Percentiles rank a stretch among this genome's conserved stretches.
phyloP scores from a whole-genome alignment of 805 yeast genomes.

The Clavispora phyllophila region DNA sequence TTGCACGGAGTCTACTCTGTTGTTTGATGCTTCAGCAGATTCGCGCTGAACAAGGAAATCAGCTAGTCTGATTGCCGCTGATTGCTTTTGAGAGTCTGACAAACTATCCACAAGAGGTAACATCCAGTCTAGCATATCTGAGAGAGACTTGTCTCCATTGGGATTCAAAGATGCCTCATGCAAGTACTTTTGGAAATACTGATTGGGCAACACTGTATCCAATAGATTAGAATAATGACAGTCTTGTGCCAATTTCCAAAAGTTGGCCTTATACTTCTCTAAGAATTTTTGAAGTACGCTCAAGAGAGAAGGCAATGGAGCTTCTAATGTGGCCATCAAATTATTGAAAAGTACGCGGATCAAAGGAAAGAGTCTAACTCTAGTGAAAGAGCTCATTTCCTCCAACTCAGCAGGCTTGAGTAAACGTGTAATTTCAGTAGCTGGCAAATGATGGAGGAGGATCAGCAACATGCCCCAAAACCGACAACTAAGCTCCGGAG shows the following conservation, averaged over 20 bases:
- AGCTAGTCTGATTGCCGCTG: slow-evolving; percentile 48
- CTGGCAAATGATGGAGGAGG: slow-evolving; percentile 24
- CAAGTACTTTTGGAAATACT: slow-evolving; percentile 39
- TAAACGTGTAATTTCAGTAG: slow-evolving; percentile 13
- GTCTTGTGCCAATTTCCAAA: slow-evolving; percentile 57
- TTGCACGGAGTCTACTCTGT: slow-evolving; percentile 5
- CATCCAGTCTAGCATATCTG: slow-evolving; percentile 55
- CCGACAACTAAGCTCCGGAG: slow-evolving; percentile 30
- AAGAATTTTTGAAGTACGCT: slow-evolving; percentile 46
- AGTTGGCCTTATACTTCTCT: slow-evolving; percentile 33
- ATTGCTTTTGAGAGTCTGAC: slow-evolving; percentile 45
- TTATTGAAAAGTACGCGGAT: slow-evolving; percentile 45
- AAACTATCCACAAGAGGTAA: slow-evolving; percentile 40
- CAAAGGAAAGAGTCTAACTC: slow-evolving; percentile 32
- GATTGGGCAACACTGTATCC: slow-evolving; percentile 56
- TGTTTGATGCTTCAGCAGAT: background rate
- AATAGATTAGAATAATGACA: slow-evolving; percentile 50
- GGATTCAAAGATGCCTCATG: slow-evolving; percentile 3
- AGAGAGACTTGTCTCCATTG: slow-evolving; percentile 15
- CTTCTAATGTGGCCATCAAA: slow-evolving; percentile 44
- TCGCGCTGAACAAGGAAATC: slow-evolving; percentile 36
- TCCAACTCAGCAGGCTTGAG: slow-evolving; percentile 30
- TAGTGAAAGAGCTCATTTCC: slow-evolving; percentile 22
- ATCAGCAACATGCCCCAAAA: slow-evolving; percentile 46
- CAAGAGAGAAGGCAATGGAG: slow-evolving; percentile 53